phyloP scores from a whole-genome alignment of 148 eudicot genomes.

The Fagopyrum esculentum region DNA sequence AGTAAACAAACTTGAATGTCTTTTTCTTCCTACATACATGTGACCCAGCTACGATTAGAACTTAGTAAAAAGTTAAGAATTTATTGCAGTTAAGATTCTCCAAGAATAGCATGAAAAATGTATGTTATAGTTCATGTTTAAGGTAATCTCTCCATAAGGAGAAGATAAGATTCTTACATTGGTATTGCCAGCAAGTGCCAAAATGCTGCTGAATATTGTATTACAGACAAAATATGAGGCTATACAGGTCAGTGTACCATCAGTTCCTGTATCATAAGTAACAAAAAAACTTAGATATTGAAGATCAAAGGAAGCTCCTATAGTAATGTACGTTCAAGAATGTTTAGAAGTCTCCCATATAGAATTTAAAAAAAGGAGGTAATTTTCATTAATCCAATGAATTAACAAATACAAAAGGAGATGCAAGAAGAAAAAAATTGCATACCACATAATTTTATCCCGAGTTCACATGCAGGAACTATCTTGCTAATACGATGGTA shows the following conservation, averaged over 20 bases:
- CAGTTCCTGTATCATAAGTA: constrained; percentile 51
- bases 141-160: neutral
- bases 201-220: constrained; percentile 53
- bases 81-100: neutral
- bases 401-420: neutral
- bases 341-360: neutral
- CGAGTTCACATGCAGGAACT: constrained; percentile 72
- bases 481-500: constrained; percentile 55
- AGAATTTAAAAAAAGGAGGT: neutral
- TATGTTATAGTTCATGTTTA: neutral
- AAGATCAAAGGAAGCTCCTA: neutral
- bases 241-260: constrained; percentile 68
- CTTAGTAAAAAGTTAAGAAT: neutral
- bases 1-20: neutral
- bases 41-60: neutral
- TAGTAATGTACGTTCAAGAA: neutral
- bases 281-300: neutral
- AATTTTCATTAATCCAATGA: neutral
- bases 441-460: constrained; percentile 76
- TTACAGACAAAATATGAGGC: constrained; percentile 68
- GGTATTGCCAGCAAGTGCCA: constrained; percentile 46
- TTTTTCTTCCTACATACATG: neutral
- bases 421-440: neutral
- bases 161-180: constrained; percentile 41
- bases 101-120: neutral